A percentile compares a stretch with the other conserved stretches of the same genome.
These are phyloP conservation scores for Dictyostelium firmibasis DNA, from an alignment of 78 protist genomes.

Conservation along the genomic window DNA sequence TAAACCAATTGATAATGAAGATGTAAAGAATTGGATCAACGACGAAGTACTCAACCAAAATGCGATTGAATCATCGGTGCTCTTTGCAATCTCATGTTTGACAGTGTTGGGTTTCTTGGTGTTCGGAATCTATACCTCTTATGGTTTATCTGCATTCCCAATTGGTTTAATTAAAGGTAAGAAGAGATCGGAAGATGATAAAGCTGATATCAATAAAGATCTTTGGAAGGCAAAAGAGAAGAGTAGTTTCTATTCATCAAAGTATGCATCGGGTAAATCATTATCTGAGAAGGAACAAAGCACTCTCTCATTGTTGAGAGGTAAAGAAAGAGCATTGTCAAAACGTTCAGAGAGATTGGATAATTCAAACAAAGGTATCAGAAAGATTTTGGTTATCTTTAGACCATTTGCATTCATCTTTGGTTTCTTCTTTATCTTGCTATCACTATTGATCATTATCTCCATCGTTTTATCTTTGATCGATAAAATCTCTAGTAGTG, in stretches of 20 bases:
- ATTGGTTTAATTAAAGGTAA: constrained; percentile 80
- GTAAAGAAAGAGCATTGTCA: constrained; percentile 63
- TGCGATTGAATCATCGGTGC: constrained; percentile 35
- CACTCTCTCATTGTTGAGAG: neutral
- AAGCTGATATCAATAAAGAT: constrained; percentile 26
- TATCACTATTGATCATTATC: constrained; percentile 57
- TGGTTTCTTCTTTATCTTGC: constrained; percentile 73
- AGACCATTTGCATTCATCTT: constrained; percentile 78
- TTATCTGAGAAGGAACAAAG: constrained; percentile 63
- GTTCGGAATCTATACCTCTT: constrained; percentile 75
- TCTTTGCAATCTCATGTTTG: constrained; percentile 57
- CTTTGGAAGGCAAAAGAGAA: constrained; percentile 41
- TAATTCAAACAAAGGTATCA: constrained; percentile 9
- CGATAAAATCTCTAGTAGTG: constrained; percentile 36
- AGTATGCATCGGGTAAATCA: constrained; percentile 61
- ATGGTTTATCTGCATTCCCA: constrained; percentile 82
- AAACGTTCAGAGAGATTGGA: constrained; percentile 22
- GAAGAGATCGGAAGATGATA: constrained; percentile 27
- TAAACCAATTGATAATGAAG: constrained; percentile 15
- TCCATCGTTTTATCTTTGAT: constrained; percentile 44
- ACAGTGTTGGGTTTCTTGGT: constrained; percentile 49
- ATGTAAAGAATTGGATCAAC: constrained; percentile 43
- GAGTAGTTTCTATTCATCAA: neutral
- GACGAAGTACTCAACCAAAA: constrained; percentile 50
- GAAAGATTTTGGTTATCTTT: constrained; percentile 26